Evolutionary conservation across 176 grass and related monocot species (phyloP).

Genomic region (Microstegium vimineum): DNA sequence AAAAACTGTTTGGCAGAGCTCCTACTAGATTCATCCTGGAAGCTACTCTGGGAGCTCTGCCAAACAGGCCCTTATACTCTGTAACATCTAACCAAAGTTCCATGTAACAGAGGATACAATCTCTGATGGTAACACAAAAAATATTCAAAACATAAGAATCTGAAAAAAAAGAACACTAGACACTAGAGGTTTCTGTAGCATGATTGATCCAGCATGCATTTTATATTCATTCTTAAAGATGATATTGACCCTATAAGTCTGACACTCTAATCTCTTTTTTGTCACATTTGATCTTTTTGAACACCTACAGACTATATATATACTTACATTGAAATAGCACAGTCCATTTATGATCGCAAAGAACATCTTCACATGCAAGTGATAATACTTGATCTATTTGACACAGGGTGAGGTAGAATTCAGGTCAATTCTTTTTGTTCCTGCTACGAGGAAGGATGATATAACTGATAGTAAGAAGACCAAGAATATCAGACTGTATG

Average conservation of each 20-base stretch:
- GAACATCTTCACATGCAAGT: neutral
- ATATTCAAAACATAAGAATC: neutral
- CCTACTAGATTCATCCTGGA: neutral
- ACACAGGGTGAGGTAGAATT: conserved; percentile 97
- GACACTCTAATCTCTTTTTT: neutral
- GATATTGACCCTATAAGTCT: neutral
- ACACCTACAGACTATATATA: neutral
- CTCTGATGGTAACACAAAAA: neutral
- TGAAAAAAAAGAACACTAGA: too few relatives aligned
- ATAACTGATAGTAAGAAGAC: conserved; percentile 78
- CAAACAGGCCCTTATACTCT: neutral
- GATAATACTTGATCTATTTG: conserved; percentile 2
- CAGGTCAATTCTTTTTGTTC: conserved; percentile 94
- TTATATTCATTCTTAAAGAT: neutral
- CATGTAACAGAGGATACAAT: neutral
- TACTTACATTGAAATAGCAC: neutral
- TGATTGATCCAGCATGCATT: neutral
- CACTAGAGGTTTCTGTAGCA: neutral
- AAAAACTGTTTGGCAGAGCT: neutral
- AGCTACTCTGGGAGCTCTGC: neutral
- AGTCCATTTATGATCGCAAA: neutral
- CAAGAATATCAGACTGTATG: conserved; percentile 93
- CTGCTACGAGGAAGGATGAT: conserved; percentile 79
- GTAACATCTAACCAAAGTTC: neutral
- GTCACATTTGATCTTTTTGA: neutral